Conservation (phyloP, 345 rosid genomes). For the Noccaea caerulescens region DNA sequence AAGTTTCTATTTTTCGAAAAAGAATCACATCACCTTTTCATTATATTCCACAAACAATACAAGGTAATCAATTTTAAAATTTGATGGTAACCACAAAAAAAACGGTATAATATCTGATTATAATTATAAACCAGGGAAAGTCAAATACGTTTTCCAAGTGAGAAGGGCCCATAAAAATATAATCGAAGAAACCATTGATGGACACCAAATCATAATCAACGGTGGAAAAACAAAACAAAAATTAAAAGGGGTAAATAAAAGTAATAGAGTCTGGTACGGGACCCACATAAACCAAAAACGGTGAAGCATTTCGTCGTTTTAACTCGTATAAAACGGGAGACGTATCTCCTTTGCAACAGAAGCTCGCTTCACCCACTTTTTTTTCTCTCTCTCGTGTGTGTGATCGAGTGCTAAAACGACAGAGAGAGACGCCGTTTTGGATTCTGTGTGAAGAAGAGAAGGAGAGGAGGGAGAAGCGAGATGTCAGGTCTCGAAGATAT, state of each 20-base stretch:
- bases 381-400: conserved; percentile 27
- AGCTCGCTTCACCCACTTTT: conserved; percentile 41
- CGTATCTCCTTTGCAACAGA: conserved; percentile 42
- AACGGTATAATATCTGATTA: background rate
- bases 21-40: background rate
- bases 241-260: background rate
- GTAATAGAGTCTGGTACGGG: conserved; percentile 27
- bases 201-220: conserved; percentile 41
- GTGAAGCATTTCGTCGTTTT: conserved; percentile 32
- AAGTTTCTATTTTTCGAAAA: background rate
- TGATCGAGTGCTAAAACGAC: conserved; percentile 41
- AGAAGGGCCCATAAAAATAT: conserved; percentile 6
- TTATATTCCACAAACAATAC: background rate
- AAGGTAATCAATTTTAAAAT: background rate
- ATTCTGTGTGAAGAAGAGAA: background rate
- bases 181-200: conserved; percentile 20
- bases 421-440: conserved; percentile 42
- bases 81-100: conserved; percentile 10
- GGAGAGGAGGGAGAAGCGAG: conserved; percentile 18
- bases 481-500: conserved; percentile 63
- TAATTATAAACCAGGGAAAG: conserved; percentile 28
- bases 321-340: conserved; percentile 21
- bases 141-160: conserved; percentile 40
- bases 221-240: background rate
- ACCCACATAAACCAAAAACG: conserved; percentile 36